Percentiles rank a stretch among this genome's conserved stretches.
phyloP scores from a whole-genome alignment of 2,329 filamentous ascomycete species.

The Cercospora sp. region DNA sequence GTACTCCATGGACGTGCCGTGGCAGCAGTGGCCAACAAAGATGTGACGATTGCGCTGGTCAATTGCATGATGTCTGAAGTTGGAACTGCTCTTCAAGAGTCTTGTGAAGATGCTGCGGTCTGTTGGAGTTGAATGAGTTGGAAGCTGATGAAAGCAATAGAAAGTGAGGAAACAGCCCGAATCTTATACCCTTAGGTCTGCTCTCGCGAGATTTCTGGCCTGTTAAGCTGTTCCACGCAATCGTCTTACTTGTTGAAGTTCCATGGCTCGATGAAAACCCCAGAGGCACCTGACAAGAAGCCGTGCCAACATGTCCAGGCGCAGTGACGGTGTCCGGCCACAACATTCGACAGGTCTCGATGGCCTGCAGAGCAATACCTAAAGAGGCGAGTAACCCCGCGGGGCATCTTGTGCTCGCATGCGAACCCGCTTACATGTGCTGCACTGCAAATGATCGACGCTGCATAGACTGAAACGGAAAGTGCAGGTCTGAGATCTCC shows the following conservation, averaged over 20 bases:
- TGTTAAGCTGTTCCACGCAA: background rate
- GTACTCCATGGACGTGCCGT: background rate
- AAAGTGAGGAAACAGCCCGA: background rate
- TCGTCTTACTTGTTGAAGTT: background rate
- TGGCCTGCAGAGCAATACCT: background rate
- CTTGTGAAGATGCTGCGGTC: background rate
- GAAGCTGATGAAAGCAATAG: background rate
- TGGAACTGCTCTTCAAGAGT: background rate
- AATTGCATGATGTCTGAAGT: background rate
- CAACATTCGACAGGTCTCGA: background rate
- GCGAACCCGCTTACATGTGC: background rate
- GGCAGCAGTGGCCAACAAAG: background rate
- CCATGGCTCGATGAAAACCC: background rate
- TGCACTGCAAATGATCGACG: background rate
- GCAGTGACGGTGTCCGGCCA: too few relatives aligned
- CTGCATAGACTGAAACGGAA: background rate
- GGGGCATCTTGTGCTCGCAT: background rate
- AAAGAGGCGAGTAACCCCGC: background rate
- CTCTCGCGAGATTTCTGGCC: too few relatives aligned
- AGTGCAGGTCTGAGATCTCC: background rate
- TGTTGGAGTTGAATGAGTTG: background rate
- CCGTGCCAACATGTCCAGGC: background rate
- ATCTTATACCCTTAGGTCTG: background rate
- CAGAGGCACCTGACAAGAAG: background rate
- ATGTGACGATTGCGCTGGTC: background rate